phyloP scores from a whole-genome alignment of 306 rosid genomes.

The Prinsepia uniflora region DNA sequence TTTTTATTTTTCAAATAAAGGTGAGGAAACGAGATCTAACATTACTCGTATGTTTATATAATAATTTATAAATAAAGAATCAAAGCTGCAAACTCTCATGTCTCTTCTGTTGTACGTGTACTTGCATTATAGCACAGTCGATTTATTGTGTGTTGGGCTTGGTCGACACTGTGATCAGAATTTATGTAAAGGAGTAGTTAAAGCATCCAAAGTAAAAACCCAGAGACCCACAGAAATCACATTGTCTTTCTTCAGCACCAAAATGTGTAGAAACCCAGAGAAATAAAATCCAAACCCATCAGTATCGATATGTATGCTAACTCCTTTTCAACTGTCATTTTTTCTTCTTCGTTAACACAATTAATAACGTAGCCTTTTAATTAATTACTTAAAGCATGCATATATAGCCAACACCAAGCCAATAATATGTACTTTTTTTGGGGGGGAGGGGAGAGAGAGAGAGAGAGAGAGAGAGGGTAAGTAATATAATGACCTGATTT shows the following conservation, averaged over 20 bases:
- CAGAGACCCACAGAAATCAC: constrained; percentile 4
- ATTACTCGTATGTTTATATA: too few relatives aligned
- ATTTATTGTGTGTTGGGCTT: constrained; percentile 29
- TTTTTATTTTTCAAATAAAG: too few relatives aligned
- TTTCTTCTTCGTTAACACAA: neutral
- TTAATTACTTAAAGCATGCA: too few relatives aligned
- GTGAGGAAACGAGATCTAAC: too few relatives aligned
- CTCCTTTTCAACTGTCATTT: constrained; percentile 27
- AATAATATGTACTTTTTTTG: neutral
- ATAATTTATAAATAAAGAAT: constrained; percentile 11
- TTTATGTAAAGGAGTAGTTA: constrained; percentile 37
- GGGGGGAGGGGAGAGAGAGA: neutral
- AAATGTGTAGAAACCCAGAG: constrained; percentile 18
- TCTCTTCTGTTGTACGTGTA: constrained; percentile 40
- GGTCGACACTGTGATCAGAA: constrained; percentile 27
- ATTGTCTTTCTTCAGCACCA: constrained; percentile 40
- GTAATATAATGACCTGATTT: constrained; percentile 57
- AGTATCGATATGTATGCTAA: constrained; percentile 8
- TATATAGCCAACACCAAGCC: neutral
- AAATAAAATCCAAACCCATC: constrained; percentile 39
- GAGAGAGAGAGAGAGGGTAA: constrained; percentile 15
- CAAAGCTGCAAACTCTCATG: constrained; percentile 50
- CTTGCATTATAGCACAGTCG: constrained; percentile 32
- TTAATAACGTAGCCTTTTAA: too few relatives aligned
- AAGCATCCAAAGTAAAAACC: constrained; percentile 31